Base-by-base conservation (phyloP, 2,329 filamentous ascomycete species). In the Fusarium sp. region DNA sequence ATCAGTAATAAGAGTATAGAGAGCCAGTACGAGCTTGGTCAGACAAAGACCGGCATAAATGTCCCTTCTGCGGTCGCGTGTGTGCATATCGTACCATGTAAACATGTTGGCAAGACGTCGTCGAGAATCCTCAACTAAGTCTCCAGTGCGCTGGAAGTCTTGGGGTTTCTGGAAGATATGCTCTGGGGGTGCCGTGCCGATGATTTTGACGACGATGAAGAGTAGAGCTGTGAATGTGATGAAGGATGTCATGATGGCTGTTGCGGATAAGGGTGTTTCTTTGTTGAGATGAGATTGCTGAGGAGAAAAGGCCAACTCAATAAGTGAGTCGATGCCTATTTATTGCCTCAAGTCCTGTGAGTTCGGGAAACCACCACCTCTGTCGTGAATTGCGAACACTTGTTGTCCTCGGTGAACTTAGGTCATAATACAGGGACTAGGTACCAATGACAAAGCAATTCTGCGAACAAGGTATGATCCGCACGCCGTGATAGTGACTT, bases 21-120 rank as follows among this genome's bases (percentile, higher is more conserved):
- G 17, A 20, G 30, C 30, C 17, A 36, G 4, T 52, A 10, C n/a
- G n/a, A 52, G 12, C 48, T 36, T 52, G n/a, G 17, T 10, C 7
- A 34, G 4, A 39, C 62, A 66, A 4, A 66, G 47, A 13, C 62
- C 34, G 15, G 36, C 22, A 30, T 66, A 57, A 8, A 47, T 56
- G 26, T 66, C 63, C 63, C 41, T 36, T 24, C 34, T 24, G 17
- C 63, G 63, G 15, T 17, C 20, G 20, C 24, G 17, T 8, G 3
- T 20, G 10, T 66, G 48, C 3, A 18, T 24, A 5, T 17, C 18
- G 8, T 48, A n/a, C 41, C 55, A 48, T 26, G 6, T 9, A 8
- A 1, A 1, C 13, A n/a, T 22, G 13, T 28, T 17, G 5, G 3
- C 30, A 32, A 28, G 20, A 6, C 6, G 3, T 11, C 50, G 24